Evolutionary conservation across 2,329 filamentous ascomycete species (phyloP), one percentile per base, ranked within the genome.

Genomic region (Fusarium robinianum): DNA sequence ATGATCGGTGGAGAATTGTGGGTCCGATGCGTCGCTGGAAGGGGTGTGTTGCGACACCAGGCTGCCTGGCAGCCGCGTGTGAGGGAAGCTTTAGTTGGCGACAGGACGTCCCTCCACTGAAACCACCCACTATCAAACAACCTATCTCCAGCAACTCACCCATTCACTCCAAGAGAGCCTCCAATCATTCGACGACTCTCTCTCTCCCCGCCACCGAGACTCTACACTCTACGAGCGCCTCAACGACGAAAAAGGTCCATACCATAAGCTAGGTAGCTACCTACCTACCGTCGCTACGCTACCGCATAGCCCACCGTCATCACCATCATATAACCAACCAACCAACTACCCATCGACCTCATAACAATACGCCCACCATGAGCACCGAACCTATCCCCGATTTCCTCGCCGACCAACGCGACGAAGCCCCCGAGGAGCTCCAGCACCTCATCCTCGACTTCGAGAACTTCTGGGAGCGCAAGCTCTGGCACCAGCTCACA

Each of bases 401-500:
- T 70, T 95, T 97, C 74, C 87, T 99, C 55, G 83, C 84, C 50
- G 87, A 95, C 61, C 88, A 95, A 80, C 87, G 90, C 67, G 90
- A 96, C 66, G 77, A 84, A 67, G 88, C 90, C 63, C 88, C 90
- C 38, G 88, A 90, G 60, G 88, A 95, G 68, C 81, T 95, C 39
- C 91, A 96, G 73, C 81, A 86, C 63, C 83, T 88, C 64, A 88
- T 96, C 70, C 80, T 99, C 62, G 83, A 86, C 63, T 96, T 99
- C 58, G 94, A 99, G 76, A 90, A 95, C 68, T 88, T 84, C 66
- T 99, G 94, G 94, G 94, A 99, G 77, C 85, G 92, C 63, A 96
- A 96, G 75, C 81, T 99, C 73, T 99, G 94, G 94, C 94, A 99
- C 76, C 91, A 99, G 74, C 86, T 99, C 58, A 99, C 94, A 23